phyloP scores from a whole-genome alignment of 2,329 filamentous ascomycete genomes.

The Sclerotinia borealis region DNA sequence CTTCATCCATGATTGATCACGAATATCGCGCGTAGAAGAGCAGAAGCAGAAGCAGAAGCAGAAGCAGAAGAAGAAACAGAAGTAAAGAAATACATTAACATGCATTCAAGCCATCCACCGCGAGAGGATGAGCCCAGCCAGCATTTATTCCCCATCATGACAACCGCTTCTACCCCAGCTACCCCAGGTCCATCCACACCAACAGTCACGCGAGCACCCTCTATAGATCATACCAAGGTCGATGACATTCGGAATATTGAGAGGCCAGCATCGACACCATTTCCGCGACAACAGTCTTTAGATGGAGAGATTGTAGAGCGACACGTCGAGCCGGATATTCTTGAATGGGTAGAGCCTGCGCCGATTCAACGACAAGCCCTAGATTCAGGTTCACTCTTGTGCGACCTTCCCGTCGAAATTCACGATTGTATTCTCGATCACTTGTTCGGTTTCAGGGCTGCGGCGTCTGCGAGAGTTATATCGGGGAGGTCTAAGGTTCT shows the following conservation, averaged over 20 bases:
- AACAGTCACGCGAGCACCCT: slow-evolving; percentile 23
- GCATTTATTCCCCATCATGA: slow-evolving; percentile 25
- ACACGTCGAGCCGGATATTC: slow-evolving; percentile 3
- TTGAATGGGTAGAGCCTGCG: background rate
- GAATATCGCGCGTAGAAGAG: background rate
- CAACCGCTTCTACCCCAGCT: slow-evolving; percentile 30
- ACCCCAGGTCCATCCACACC: slow-evolving; percentile 32
- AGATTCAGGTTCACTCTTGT: slow-evolving; percentile 18
- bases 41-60: background rate
- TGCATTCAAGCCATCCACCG: background rate
- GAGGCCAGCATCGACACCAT: slow-evolving; percentile 32
- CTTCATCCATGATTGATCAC: slow-evolving; percentile 1
- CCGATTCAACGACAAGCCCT: background rate
- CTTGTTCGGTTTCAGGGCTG: slow-evolving; percentile 62
- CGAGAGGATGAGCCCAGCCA: slow-evolving; percentile 22
- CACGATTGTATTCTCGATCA: slow-evolving; percentile 68
- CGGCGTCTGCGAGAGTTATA: slow-evolving; percentile 52
- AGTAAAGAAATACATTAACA: background rate
- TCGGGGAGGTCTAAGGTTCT: slow-evolving; percentile 45
- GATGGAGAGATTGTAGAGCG: slow-evolving; percentile 25
- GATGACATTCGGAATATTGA: slow-evolving; percentile 27
- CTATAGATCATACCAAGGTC: slow-evolving; percentile 25
- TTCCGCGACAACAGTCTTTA: slow-evolving; percentile 28
- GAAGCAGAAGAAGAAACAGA: background rate
- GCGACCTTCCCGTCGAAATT: slow-evolving; percentile 59